phyloP scores from a whole-genome alignment of 495 filamentous ascomycete species.

The Arthonia radiata region DNA sequence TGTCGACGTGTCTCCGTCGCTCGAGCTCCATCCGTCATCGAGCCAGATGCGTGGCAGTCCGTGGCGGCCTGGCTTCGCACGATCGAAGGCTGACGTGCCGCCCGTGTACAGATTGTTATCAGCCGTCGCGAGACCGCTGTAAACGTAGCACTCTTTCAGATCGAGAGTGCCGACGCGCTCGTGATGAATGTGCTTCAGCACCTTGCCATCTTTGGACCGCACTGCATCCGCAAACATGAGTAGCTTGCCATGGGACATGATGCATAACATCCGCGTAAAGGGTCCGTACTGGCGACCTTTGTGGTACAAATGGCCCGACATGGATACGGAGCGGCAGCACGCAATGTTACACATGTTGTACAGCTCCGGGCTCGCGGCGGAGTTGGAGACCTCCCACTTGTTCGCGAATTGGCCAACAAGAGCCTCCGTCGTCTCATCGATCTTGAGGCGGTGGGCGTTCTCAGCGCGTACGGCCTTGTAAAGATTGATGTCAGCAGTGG shows the following conservation, averaged over 20 bases:
- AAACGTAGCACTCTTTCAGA: slow-evolving; percentile 46
- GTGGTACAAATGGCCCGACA: slow-evolving; percentile 39
- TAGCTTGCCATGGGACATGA: slow-evolving; percentile 38
- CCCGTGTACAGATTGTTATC: slow-evolving; percentile 44
- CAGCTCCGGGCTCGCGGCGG: slow-evolving; percentile 35
- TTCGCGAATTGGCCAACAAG: slow-evolving; percentile 39
- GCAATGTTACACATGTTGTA: slow-evolving; percentile 47
- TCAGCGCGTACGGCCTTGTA: slow-evolving; percentile 27
- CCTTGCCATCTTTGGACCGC: slow-evolving; percentile 28
- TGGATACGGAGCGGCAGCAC: slow-evolving; percentile 38
- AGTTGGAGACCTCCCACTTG: slow-evolving; percentile 51
- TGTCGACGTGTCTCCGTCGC: slow-evolving; percentile 45
- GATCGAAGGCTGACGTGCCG: slow-evolving; percentile 41
- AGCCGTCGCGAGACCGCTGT: slow-evolving; percentile 41
- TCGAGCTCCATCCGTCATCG: slow-evolving; percentile 38
- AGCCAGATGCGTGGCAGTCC: slow-evolving; percentile 40
- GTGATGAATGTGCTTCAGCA: slow-evolving; percentile 37
- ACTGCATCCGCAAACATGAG: slow-evolving; percentile 38
- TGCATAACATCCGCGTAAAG: slow-evolving; percentile 34
- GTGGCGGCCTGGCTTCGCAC: slow-evolving; percentile 31
- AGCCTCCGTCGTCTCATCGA: slow-evolving; percentile 49
- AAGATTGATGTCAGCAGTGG: slow-evolving; percentile 27
- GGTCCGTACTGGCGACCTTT: slow-evolving; percentile 40
- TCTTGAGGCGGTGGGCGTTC: slow-evolving; percentile 38
- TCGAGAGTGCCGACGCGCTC: slow-evolving; percentile 32